Evolutionary conservation across 495 filamentous ascomycete genomes (phyloP).

Genomic region (Staphylotrichum tortipilum): DNA sequence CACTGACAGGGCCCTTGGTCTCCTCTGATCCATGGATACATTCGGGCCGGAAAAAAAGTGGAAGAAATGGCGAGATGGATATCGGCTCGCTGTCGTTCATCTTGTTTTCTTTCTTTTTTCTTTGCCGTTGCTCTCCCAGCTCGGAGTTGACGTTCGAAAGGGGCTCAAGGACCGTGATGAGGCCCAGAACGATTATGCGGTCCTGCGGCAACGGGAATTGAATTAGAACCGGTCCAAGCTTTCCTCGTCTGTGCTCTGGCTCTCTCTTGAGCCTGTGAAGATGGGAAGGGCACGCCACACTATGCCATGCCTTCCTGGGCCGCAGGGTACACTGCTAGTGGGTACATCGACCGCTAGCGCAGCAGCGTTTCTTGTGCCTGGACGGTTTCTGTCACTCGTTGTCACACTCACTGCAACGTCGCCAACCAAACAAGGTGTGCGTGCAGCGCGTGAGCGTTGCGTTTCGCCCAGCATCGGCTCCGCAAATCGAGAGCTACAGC

Average conservation of each 20-base stretch:
- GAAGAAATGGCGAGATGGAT: not conserved
- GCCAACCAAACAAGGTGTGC: slow-evolving; percentile 1
- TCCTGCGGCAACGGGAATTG: slow-evolving; percentile 2
- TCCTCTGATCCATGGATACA: not conserved
- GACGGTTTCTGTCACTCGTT: slow-evolving; percentile 5
- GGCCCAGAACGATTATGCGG: slow-evolving; percentile 1
- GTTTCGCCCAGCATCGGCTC: not conserved
- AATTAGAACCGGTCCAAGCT: slow-evolving; percentile 3
- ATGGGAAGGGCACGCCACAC: too few species aligned
- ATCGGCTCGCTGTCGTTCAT: not conserved
- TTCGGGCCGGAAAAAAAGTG: not conserved
- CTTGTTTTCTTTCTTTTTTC: not conserved
- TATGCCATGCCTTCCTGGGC: slow-evolving; percentile 7
- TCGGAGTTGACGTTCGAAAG: slow-evolving; percentile 3
- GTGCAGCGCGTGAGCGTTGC: not conserved
- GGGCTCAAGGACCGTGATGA: slow-evolving; percentile 10
- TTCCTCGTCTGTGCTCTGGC: not conserved
- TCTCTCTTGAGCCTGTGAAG: too few species aligned
- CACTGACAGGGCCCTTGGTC: slow-evolving; percentile 10
- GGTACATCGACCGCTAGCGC: too few species aligned
- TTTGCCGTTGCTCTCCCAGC: not conserved
- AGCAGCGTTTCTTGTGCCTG: slow-evolving; percentile 5
- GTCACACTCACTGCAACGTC: slow-evolving; percentile 11
- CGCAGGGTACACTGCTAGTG: not conserved
- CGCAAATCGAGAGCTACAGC: slow-evolving; percentile 3